Base-by-base conservation (phyloP, 306 rosid genomes). In the Lablab purpureus region DNA sequence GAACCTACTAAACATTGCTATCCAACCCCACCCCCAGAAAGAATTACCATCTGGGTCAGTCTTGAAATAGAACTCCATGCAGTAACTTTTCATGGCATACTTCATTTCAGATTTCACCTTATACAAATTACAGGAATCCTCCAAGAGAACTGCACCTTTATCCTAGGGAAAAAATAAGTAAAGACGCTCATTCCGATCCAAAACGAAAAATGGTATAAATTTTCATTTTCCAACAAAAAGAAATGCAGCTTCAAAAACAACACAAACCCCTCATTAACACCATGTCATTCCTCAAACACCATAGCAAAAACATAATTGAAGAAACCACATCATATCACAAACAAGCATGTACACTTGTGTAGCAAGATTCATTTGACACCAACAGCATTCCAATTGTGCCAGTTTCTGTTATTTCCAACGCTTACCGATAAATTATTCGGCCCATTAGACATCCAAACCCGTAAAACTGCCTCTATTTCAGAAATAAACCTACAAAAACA, bases 391-490 rank as follows among this genome's bases (percentile, higher is more conserved):
- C 30, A 62, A n/a, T 10, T 59, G 60, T 36, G 50, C 72, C 47
- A 81, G 67, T 58, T 18, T 67, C 30, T 21, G 10, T 37, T 15
- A 69, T 32, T 77, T 49, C 72, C 55, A 78, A 76, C 23, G 28
- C 94, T 22, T 86, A 92, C 99, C 94, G 91, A 62, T 74, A 95
- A 86, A 91, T 90, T 91, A 67, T 73, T 89, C 3, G 98, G 89
- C 37, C 97, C 99, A 81, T 92, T 90, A 17, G 97, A 84, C 82
- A 88, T 87, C 99, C 99, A 95, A 52, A 85, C 92, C 81, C 99
- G 84, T 76, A 93, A 91, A 83, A 91, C 88, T 5, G 95, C 95
- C 85, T 95, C 99, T 14, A 95, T 91, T 77, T 95, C 98, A 74
- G 98, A 95, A 74, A 95, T 92, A 83, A 95, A 95, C 93, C 99